Evolutionary conservation across 164 flowering plant genomes (phyloP), one percentile per base, ranked within the genome.

Genomic region (Nymphaea thermarum): DNA sequence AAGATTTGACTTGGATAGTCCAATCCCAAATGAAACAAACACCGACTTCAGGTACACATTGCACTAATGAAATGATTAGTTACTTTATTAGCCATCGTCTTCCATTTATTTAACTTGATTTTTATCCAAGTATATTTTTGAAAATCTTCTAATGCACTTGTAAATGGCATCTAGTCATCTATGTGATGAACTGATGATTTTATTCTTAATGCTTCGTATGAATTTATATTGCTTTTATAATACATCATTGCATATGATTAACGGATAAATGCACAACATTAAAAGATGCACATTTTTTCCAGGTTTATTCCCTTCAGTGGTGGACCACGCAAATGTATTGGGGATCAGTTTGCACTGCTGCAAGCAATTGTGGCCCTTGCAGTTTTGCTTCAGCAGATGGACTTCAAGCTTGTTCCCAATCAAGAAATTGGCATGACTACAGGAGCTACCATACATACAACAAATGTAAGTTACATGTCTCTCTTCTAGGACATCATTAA

Each of bases 291-390:
- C 60, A 11, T 2, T n/a, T 68, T 12, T 4, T 71, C 65, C 77
- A 94, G 97, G 77, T 94, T 79, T 77, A 88, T 91, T 73, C 98
- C 98, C 51, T 94, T 94, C 82, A 89, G 98, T 76, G 98, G 98
- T 74, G 97, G 98, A 17, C 97, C 98, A 6, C 91, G 98, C 4
- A 94, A 91, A 78, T 89, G 96, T 73, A 89, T 94, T 2, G 96
- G 98, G 7, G 95, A 91, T 76, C 97, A 91, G 78, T 94, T 94
- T 81, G 97, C 98, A n/a, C 66, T 91, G 76, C 79, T 94, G 67
- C 94, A 94, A 79, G 91, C 96, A 2, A 81, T 86, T 66, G 98
- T 89, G 63, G 77, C 91, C 42, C 96, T 94, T 53, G 83, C 93
- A 41, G 79, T 93, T 66, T 80, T 91, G 76, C 65, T 91, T 63